These are phyloP conservation scores for Pleurotus giganteus DNA, from an alignment of 768 basidiomycete species.

Conservation along the genomic window DNA sequence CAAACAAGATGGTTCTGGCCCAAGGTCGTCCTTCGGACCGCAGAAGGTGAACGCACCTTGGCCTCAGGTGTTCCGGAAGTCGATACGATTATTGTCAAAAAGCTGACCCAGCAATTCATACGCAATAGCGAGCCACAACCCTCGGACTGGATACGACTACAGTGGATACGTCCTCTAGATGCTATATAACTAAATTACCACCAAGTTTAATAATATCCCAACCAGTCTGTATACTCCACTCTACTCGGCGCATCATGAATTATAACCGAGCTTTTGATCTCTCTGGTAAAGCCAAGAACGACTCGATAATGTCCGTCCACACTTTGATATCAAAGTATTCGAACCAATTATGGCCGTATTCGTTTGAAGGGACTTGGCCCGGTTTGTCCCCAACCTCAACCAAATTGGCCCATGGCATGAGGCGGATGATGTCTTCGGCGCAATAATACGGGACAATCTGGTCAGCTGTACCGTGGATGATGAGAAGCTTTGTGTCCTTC, in stretches of 20 bases:
- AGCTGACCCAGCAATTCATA: not conserved
- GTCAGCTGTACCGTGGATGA: conserved; percentile 42
- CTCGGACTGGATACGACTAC: conserved; percentile 40
- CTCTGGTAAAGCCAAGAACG: conserved; percentile 23
- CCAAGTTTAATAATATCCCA: not conserved
- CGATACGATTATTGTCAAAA: not conserved
- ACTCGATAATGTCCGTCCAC: conserved; percentile 37
- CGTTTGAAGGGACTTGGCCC: conserved; percentile 33
- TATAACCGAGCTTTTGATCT: conserved; percentile 8
- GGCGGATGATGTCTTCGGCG: conserved; percentile 30
- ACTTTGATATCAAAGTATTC: conserved; percentile 43
- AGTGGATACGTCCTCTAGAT: conserved; percentile 40
- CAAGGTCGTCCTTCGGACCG: conserved; percentile 31
- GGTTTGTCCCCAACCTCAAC: conserved; percentile 28
- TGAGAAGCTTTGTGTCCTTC: conserved; percentile 27
- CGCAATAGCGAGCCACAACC: conserved; percentile 11
- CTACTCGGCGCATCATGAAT: not conserved
- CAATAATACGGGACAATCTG: conserved; percentile 34
- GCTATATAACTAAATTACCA: conserved; percentile 19
- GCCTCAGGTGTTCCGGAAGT: conserved; percentile 17
- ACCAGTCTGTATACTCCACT: not conserved
- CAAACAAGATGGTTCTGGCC: conserved; percentile 49
- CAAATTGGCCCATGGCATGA: conserved; percentile 34
- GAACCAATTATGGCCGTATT: conserved; percentile 44
- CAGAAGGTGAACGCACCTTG: conserved; percentile 11